A percentile compares a stretch with the other conserved stretches of the same genome.
Evolutionary conservation across 163 green algal species (phyloP).

Genomic region (Chlamydomonas reinhardtii): DNA sequence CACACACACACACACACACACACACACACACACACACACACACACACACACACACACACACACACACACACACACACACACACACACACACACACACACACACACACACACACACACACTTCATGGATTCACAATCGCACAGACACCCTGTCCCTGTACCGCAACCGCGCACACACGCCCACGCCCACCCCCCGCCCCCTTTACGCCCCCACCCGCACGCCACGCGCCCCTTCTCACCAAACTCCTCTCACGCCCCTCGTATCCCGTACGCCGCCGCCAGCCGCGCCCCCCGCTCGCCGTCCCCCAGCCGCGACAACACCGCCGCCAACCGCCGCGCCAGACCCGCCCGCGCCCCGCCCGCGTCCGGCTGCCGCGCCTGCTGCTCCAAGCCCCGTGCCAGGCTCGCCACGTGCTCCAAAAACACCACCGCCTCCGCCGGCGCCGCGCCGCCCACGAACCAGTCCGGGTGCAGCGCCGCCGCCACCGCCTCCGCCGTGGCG

Average conservation of each 20-base stretch:
- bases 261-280: conserved; percentile 36
- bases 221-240: no score
- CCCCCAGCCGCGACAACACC: conserved; percentile 27
- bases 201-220: no score
- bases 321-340: conserved; percentile 15
- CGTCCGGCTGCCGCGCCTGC: background rate
- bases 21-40: no score
- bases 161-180: no score
- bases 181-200: no score
- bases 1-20: no score
- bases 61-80: no score
- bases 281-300: background rate
- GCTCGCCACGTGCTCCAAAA: conserved; percentile 25
- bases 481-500: conserved; percentile 57
- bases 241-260: background rate
- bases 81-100: no score
- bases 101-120: no score
- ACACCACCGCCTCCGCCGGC: background rate
- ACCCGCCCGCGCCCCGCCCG: background rate
- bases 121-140: no score
- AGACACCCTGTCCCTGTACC: no score
- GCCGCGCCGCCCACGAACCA: conserved; percentile 57
- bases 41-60: no score
- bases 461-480: conserved; percentile 55
- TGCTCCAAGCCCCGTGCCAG: conserved; percentile 31